A percentile compares a stretch with the other conserved stretches of the same genome.
Conservation (phyloP, 1,284 basidiomycete genomes). For the Ustilago esculenta region DNA sequence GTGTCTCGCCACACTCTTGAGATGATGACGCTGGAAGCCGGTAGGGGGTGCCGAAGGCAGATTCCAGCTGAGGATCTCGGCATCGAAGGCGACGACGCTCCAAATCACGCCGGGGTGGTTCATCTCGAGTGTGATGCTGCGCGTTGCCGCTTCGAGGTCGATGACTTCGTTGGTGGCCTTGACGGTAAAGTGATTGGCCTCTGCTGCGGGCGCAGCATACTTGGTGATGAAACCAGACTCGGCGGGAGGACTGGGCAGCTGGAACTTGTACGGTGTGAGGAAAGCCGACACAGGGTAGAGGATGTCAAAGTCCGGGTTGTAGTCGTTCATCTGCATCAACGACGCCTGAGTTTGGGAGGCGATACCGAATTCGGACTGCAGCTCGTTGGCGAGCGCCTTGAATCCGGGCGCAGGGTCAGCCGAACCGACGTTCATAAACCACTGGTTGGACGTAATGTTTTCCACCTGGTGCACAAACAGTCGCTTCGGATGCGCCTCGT, state of each 20-base stretch:
- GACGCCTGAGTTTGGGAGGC: constrained; percentile 59
- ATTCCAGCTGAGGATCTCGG: constrained; percentile 86
- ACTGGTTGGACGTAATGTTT: constrained; percentile 77
- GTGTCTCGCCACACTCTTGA: constrained; percentile 88
- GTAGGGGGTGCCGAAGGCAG: constrained; percentile 69
- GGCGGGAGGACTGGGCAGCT: constrained; percentile 70
- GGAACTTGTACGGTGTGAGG: constrained; percentile 79
- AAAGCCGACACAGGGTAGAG: constrained; percentile 79
- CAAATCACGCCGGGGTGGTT: constrained; percentile 87
- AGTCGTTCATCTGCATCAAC: constrained; percentile 63
- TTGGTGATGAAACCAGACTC: constrained; percentile 18
- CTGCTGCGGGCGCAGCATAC: constrained; percentile 34
- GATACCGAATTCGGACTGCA: constrained; percentile 74
- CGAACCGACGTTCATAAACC: constrained; percentile 81
- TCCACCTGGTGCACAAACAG: constrained; percentile 86
- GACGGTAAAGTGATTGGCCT: constrained; percentile 71
- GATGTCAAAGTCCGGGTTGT: constrained; percentile 68
- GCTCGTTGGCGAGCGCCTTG: constrained; percentile 73
- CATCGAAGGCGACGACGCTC: constrained; percentile 91
- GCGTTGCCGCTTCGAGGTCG: constrained; percentile 74
- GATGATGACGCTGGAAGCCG: constrained; percentile 80
- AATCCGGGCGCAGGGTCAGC: constrained; percentile 86
- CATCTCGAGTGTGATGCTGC: constrained; percentile 78
- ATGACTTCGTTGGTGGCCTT: constrained; percentile 74
- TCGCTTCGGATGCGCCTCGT: constrained; percentile 85